These are phyloP conservation scores for Strobilomyces confusus DNA, from an alignment of 768 basidiomycete species.

Conservation along the genomic window DNA sequence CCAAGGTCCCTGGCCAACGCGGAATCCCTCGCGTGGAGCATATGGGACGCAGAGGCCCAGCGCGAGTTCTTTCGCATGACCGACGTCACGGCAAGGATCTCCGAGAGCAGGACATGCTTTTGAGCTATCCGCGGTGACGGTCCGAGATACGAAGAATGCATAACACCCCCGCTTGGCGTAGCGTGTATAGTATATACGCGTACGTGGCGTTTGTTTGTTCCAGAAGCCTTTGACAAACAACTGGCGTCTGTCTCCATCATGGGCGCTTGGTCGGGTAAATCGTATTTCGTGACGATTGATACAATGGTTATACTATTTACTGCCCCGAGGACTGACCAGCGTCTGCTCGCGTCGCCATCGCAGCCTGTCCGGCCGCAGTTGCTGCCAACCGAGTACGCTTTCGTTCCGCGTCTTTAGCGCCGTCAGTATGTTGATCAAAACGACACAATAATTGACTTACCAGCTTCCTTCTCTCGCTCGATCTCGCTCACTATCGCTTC, in stretches of 20 bases:
- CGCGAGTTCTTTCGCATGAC: constrained; percentile 97
- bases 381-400: constrained; percentile 89
- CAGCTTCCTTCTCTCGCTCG: constrained; percentile 95
- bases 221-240: constrained; percentile 26
- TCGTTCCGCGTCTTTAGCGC: constrained; percentile 79
- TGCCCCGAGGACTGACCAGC: constrained; percentile 35
- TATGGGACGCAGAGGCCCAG: constrained; percentile 76
- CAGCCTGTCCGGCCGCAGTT: constrained; percentile 87
- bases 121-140: constrained; percentile 39
- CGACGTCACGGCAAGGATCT: constrained; percentile 88
- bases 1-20: constrained; percentile 73
- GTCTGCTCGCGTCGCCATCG: constrained; percentile 64
- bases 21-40: constrained; percentile 57
- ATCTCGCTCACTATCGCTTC: constrained; percentile 90
- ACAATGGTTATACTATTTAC: constrained; percentile 24
- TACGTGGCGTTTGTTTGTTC: constrained; percentile 25
- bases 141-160: constrained; percentile 13
- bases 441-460: constrained; percentile 36
- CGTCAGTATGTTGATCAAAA: constrained; percentile 2
- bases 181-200: background rate
- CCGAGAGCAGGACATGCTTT: constrained; percentile 81
- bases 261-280: background rate
- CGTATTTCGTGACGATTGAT: constrained; percentile 9
- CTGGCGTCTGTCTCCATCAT: background rate
- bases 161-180: background rate